These are phyloP conservation scores for Colletotrichum orchidophilum DNA, from an alignment of 2,329 filamentous ascomycete genomes.

Conservation along the genomic window DNA sequence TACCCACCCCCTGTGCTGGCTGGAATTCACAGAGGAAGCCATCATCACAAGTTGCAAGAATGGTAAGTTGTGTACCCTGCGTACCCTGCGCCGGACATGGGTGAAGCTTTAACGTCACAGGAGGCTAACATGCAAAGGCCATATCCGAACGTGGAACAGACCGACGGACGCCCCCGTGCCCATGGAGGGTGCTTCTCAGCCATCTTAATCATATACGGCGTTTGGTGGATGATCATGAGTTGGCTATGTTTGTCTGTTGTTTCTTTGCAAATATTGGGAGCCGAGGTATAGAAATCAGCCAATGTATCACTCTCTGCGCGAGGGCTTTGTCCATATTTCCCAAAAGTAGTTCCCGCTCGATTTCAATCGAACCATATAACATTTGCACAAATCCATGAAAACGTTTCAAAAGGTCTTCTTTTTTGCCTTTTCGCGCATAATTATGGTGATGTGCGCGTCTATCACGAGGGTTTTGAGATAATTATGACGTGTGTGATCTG, in stretches of 20 bases:
- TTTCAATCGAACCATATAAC: neutral
- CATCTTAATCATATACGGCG: neutral
- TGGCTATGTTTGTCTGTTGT: constrained; percentile 1
- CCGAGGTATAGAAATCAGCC: constrained; percentile 2
- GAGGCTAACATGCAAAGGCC: constrained; percentile 53
- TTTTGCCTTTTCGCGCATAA: neutral
- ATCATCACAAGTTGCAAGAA: constrained; percentile 93
- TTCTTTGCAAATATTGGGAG: constrained; percentile 8
- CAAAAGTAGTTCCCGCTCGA: neutral
- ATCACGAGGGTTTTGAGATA: constrained; percentile 1
- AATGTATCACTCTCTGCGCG: neutral
- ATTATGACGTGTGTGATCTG: constrained; percentile 26
- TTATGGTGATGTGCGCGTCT: constrained; percentile 2
- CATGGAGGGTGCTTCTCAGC: constrained; percentile 28
- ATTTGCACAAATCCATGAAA: neutral
- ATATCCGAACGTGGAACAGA: constrained; percentile 79
- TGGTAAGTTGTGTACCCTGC: constrained; percentile 75
- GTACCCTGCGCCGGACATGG: constrained; percentile 34
- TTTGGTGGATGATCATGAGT: neutral
- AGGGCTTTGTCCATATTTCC: neutral
- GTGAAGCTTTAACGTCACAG: neutral
- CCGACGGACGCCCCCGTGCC: constrained; percentile 50
- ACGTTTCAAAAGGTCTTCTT: neutral
- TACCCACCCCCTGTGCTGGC: constrained; percentile 85
- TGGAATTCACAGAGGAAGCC: constrained; percentile 92